A percentile compares a stretch with the other conserved stretches of the same genome.
Conservation (phyloP, 2,329 filamentous ascomycete species). For the Zalaria obscura region DNA sequence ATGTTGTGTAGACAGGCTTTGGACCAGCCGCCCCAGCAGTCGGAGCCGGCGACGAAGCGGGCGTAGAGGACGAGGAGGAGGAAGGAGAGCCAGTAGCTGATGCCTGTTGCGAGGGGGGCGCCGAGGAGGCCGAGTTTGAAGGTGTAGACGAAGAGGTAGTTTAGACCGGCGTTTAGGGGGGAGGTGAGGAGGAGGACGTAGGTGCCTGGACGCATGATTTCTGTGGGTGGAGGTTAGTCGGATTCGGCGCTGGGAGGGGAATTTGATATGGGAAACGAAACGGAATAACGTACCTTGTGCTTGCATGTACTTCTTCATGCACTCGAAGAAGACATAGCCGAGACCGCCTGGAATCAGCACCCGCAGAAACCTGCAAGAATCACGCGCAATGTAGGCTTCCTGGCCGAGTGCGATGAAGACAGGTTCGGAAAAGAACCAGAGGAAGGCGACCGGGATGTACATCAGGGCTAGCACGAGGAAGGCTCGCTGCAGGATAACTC, state of each 20-base stretch:
- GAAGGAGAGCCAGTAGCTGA: constrained; percentile 79
- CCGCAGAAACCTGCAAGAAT: constrained; percentile 59
- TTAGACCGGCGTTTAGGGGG: constrained; percentile 42
- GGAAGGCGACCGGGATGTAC: constrained; percentile 55
- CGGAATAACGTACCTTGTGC: constrained; percentile 36
- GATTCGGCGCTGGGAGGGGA: too few relatives aligned
- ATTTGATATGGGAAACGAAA: too few relatives aligned
- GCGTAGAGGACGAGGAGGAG: constrained; percentile 60
- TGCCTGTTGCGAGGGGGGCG: constrained; percentile 67
- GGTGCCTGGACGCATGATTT: constrained; percentile 50
- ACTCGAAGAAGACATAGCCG: constrained; percentile 79
- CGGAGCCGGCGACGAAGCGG: constrained; percentile 52
- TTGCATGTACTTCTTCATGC: constrained; percentile 50
- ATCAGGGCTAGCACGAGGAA: constrained; percentile 59
- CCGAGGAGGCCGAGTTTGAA: constrained; percentile 60
- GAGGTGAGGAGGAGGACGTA: constrained; percentile 48
- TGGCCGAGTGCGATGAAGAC: constrained; percentile 65
- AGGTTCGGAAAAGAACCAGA: constrained; percentile 64
- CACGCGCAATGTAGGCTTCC: constrained; percentile 59
- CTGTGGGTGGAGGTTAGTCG: constrained; percentile 18
- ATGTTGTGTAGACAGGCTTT: constrained; percentile 52
- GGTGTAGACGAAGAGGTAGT: constrained; percentile 58
- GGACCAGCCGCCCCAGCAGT: constrained; percentile 68
- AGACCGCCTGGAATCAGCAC: constrained; percentile 67
- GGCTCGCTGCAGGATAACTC: constrained; percentile 62